These are phyloP conservation scores for Smallanthus sonchifolius DNA, from an alignment of 129 eudicot genomes.

Conservation along the genomic window DNA sequence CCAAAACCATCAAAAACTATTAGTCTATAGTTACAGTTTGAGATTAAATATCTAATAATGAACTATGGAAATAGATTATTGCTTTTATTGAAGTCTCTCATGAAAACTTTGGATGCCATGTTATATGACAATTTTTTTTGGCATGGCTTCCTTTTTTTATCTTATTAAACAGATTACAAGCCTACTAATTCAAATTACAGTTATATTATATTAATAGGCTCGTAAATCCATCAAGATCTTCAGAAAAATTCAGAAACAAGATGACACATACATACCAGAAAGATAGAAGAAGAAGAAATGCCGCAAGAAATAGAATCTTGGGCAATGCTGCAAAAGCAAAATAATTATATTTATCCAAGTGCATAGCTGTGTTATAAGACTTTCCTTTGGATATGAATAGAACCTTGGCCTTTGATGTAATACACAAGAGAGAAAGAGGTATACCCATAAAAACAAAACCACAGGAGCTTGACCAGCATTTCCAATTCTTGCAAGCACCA, in stretches of 20 bases:
- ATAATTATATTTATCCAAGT: slow-evolving; percentile 15
- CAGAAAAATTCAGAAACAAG: slow-evolving; percentile 10
- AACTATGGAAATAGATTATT: not conserved
- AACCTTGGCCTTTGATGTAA: not conserved
- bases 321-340: slow-evolving; percentile 75
- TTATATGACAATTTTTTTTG: not conserved
- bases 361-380: not conserved
- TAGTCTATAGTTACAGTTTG: not conserved
- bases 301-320: slow-evolving; percentile 74
- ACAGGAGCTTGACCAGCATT: slow-evolving; percentile 89
- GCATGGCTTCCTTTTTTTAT: not conserved
- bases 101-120: not conserved
- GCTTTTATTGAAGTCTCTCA: slow-evolving; percentile 4
- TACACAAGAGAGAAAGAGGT: slow-evolving; percentile 9
- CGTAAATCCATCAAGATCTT: slow-evolving; percentile 7
- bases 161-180: not conserved
- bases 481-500: slow-evolving; percentile 91
- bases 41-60: not conserved
- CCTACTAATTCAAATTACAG: not conserved
- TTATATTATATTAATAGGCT: not conserved
- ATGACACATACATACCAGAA: slow-evolving; percentile 75
- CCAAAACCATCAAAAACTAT: not conserved
- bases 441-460: slow-evolving; percentile 91
- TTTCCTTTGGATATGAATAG: not conserved
- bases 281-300: slow-evolving; percentile 92